Evolutionary conservation across 2,329 filamentous ascomycete species (phyloP).

Genomic region (Colletotrichum sp.): DNA sequence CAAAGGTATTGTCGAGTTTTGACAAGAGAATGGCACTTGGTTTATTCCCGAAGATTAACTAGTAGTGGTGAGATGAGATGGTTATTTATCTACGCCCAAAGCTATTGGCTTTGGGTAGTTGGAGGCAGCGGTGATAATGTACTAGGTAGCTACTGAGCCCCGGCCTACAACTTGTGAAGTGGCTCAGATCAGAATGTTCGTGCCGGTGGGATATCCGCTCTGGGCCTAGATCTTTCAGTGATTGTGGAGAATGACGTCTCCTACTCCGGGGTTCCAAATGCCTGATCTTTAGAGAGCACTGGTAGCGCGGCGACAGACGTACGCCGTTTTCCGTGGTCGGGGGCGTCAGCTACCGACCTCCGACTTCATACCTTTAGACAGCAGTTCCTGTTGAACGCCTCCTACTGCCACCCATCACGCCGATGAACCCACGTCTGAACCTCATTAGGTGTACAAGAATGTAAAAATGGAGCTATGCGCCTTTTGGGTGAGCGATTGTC

Average conservation of each 20-base stretch:
- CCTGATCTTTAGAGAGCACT: not conserved
- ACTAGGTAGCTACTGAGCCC: not conserved
- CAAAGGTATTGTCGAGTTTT: not conserved
- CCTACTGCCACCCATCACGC: not conserved
- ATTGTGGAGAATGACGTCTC: not conserved
- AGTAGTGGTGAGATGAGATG: not conserved
- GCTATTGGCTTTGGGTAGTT: too few species aligned
- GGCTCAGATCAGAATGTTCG: not conserved
- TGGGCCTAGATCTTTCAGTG: not conserved
- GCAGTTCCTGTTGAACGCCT: not conserved
- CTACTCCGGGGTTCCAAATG: not conserved
- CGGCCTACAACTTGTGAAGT: not conserved
- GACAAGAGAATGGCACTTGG: not conserved
- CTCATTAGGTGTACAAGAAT: not conserved
- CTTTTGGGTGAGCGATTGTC: not conserved
- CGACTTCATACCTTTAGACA: not conserved
- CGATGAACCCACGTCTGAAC: rapidly evolving
- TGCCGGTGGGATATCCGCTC: not conserved
- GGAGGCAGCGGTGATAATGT: too few species aligned
- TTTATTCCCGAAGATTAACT: not conserved
- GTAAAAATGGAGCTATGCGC: not conserved
- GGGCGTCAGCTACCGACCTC: not conserved
- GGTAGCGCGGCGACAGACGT: not conserved
- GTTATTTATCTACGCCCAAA: not conserved
- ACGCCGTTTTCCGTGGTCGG: not conserved